Conservation (phyloP, 1,284 basidiomycete species). For the Ustilago sp. region DNA sequence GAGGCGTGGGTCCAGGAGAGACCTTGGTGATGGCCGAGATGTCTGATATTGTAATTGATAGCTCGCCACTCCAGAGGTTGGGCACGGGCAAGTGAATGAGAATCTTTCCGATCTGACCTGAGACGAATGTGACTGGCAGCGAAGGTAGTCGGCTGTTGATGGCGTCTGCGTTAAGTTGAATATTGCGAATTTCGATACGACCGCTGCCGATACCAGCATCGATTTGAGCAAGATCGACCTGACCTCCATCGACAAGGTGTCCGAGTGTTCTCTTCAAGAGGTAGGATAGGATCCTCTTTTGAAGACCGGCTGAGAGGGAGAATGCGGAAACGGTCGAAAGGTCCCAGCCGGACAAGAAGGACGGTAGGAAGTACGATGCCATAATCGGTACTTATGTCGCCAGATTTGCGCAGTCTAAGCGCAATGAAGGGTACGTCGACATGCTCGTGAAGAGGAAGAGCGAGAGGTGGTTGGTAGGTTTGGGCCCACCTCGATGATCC, state of each 20-base stretch:
- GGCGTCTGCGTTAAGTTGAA: conserved; percentile 78
- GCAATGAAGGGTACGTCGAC: conserved; percentile 19
- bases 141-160: conserved; percentile 27
- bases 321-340: conserved; percentile 44
- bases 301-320: conserved; percentile 80
- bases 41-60: conserved; percentile 38
- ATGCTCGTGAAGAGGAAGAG: conserved; percentile 14
- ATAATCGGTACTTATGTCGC: conserved; percentile 6
- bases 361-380: conserved; percentile 48
- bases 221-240: conserved; percentile 86
- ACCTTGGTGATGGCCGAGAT: conserved; percentile 17
- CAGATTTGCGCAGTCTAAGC: conserved; percentile 10
- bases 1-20: background rate
- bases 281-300: conserved; percentile 89
- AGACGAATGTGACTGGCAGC: conserved; percentile 78
- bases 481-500: background rate
- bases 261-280: conserved; percentile 85
- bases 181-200: conserved; percentile 83
- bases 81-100: conserved; percentile 56
- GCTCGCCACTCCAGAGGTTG: conserved; percentile 58
- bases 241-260: conserved; percentile 85
- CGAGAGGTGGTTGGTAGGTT: conserved; percentile 7
- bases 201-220: conserved; percentile 92
- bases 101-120: conserved; percentile 73
- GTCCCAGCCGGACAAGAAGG: conserved; percentile 49